Evolutionary conservation across 139 green algal genomes (phyloP).

Genomic region (Coelastrella sp.): DNA sequence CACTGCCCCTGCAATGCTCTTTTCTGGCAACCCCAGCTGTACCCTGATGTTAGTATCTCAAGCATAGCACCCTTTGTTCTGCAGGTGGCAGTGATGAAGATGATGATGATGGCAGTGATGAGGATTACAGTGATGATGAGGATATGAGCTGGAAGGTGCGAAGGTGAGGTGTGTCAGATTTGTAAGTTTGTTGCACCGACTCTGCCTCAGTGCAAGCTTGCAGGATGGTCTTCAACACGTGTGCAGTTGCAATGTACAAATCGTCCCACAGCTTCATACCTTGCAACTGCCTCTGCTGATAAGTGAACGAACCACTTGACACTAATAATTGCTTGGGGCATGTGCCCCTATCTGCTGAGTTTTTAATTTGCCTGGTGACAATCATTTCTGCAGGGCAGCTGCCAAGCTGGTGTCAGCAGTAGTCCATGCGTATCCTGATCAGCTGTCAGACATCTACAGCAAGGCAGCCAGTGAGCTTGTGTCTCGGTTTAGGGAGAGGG

Average conservation of each 20-base stretch:
- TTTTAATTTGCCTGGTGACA: background rate
- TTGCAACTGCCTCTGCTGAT: too few species aligned
- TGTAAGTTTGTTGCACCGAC: too few species aligned
- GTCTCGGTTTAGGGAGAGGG: conserved; percentile 88
- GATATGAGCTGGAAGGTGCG: conserved; percentile 97
- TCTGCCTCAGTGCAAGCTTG: background rate
- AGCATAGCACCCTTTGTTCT: background rate
- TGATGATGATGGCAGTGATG: conserved; percentile 60
- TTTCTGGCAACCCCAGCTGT: background rate
- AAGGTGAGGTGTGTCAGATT: background rate
- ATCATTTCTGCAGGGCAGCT: conserved; percentile 60
- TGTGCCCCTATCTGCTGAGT: background rate
- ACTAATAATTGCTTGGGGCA: background rate
- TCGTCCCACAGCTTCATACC: too few species aligned
- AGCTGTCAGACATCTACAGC: conserved; percentile 59
- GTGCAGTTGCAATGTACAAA: background rate
- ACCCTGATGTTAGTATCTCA: background rate
- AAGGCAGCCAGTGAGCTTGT: conserved; percentile 66
- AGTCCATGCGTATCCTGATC: conserved; percentile 74
- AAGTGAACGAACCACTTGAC: too few species aligned
- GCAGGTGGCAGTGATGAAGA: conserved; percentile 50
- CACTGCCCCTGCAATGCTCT: too few species aligned
- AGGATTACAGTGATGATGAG: conserved; percentile 94
- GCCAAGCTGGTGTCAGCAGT: conserved; percentile 78
- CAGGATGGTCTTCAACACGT: background rate